Base-by-base conservation (phyloP, 2,329 filamentous ascomycete species). In the Penicillium sp. region DNA sequence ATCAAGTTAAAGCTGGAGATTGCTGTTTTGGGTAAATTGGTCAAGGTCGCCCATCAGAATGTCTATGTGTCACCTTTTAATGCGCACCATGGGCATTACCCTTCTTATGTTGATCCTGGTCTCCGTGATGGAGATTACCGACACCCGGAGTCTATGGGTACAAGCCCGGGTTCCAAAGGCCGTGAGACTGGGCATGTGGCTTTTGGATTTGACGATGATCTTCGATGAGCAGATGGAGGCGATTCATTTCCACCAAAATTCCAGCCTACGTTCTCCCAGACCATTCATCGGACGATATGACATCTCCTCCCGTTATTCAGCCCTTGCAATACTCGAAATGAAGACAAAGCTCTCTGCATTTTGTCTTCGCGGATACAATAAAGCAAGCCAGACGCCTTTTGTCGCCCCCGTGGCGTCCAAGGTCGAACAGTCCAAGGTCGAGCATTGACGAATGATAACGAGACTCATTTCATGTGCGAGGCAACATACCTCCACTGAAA, bases 1-100 rank as follows among this genome's bases (percentile, higher is more conserved):
- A 62, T 70, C 46, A 71, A 71, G 73, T 72, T 83, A 39, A 83
- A 83, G 58, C 77, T 85, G 19, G 85, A 86, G 66, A 79, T 81
- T 60, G 79, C 82, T 31, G 79, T 86, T 22, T 71, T 87, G 18
- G 74, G 81, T 14, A 77, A 78, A 59, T 66, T 81, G 24, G 75
- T 80, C 43, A 66, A 69, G 18, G 65, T 71, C 35, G 69, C 69
- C 9, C 68, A 70, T 51, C 69, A 69, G 44, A 65, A 69, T 58
- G 58, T 69, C 33, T 69, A 63, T 64, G 58, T 58, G 40, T 47
- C 64, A 2, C 58, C 64, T 5, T 60, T 65, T 18, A 53, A 58
- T 46, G 39, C 44, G 14, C 54, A 24, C 10, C 54, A 56, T 14
- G 58, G 54, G 6, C 62, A 60, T 10, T 68, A 60, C 40, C 66